A percentile compares a stretch with the other conserved stretches of the same genome.
These are phyloP conservation scores for Kalmanozyma brasiliensis DNA, from an alignment of 1,284 basidiomycete species.

Conservation along the genomic window DNA sequence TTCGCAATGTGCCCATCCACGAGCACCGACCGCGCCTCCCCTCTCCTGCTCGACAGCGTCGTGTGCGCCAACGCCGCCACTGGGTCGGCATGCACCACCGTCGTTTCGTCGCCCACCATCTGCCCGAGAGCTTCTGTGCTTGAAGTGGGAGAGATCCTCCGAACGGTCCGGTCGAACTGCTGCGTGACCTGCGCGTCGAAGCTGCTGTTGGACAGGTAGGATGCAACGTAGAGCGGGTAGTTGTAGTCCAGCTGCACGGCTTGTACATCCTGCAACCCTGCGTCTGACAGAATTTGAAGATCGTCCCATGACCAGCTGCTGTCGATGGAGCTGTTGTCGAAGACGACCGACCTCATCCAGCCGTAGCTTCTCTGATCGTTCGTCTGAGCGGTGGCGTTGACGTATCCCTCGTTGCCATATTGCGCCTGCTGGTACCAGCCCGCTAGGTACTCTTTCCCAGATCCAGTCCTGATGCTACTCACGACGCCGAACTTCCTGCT, in stretches of 20 bases:
- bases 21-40: slow-evolving; percentile 9
- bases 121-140: neutral
- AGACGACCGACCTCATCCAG: slow-evolving; percentile 16
- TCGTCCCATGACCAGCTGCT: neutral
- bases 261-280: slow-evolving; percentile 1
- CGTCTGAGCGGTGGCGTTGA: slow-evolving; percentile 27
- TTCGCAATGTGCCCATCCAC: slow-evolving; percentile 17
- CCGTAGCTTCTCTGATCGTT: slow-evolving; percentile 30
- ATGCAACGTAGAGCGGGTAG: slow-evolving; percentile 27
- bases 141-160: neutral
- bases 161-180: slow-evolving; percentile 18
- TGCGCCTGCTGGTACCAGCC: slow-evolving; percentile 20
- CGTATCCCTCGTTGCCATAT: slow-evolving; percentile 18
- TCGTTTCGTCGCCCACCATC: slow-evolving; percentile 25
- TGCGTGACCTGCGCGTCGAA: slow-evolving; percentile 20
- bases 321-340: neutral
- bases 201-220: slow-evolving; percentile 6
- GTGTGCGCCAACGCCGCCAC: slow-evolving; percentile 14
- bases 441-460: slow-evolving; percentile 10
- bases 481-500: slow-evolving; percentile 18
- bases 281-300: neutral
- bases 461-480: slow-evolving; percentile 31
- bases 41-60: slow-evolving; percentile 5
- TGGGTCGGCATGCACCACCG: slow-evolving; percentile 10
- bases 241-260: slow-evolving; percentile 25